Evolutionary conservation across 257 asterid genomes (phyloP).

Genomic region (Cynanchum wilfordii): DNA sequence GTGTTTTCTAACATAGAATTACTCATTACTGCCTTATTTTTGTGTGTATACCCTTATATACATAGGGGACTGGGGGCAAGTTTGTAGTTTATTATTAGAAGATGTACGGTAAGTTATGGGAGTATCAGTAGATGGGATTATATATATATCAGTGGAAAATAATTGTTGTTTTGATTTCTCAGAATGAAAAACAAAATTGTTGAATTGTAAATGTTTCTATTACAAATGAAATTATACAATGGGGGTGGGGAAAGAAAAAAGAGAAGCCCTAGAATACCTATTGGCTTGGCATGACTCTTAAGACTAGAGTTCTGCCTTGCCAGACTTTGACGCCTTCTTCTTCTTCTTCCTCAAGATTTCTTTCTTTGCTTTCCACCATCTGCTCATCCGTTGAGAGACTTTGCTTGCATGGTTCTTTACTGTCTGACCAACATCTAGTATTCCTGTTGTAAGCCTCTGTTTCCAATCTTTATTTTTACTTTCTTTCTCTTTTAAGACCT

Average conservation of each 20-base stretch:
- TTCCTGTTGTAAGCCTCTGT: slow-evolving; percentile 39
- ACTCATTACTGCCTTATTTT: no score
- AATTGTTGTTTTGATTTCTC: not conserved
- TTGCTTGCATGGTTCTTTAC: slow-evolving; percentile 44
- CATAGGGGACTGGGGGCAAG: no score
- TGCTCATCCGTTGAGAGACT: slow-evolving; percentile 40
- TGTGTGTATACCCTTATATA: no score
- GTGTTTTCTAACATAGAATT: no score
- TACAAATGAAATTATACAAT: not conserved
- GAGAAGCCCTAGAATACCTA: not conserved
- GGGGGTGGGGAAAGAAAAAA: not conserved
- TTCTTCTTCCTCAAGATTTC: slow-evolving; percentile 33
- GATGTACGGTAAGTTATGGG: no score
- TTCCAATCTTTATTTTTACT: slow-evolving; percentile 55
- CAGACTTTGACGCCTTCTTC: slow-evolving; percentile 38
- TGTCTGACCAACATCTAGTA: slow-evolving; percentile 45
- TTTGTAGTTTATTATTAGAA: no score
- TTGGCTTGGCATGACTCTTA: not conserved
- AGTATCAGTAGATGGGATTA: no score
- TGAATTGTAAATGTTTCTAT: not conserved
- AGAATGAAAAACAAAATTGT: not conserved
- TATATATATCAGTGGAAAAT: not conserved
- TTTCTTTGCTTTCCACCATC: slow-evolving; percentile 66
- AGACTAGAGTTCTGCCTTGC: slow-evolving; percentile 54
- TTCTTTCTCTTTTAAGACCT: slow-evolving; percentile 48